Evolutionary conservation across 2,329 filamentous ascomycete genomes (phyloP).

Genomic region (Dendrostoma leiphaemia): DNA sequence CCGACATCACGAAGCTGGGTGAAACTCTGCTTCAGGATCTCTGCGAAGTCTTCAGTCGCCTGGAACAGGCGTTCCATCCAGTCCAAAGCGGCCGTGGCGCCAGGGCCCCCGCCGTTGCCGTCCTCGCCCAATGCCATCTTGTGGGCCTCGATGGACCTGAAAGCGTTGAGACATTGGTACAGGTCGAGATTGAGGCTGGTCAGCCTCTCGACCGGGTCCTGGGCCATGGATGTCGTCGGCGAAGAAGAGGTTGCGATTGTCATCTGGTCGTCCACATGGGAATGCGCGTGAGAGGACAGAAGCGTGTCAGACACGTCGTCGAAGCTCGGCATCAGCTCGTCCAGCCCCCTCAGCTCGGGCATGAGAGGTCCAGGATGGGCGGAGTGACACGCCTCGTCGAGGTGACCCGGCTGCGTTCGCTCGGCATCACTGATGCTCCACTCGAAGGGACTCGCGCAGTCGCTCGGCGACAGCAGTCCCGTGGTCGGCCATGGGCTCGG

Average conservation of each 20-base stretch:
- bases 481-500: neutral
- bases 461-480: neutral
- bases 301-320: neutral
- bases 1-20: too few relatives aligned
- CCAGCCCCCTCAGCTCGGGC: neutral
- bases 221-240: neutral
- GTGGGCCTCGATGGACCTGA: neutral
- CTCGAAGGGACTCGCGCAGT: neutral
- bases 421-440: neutral
- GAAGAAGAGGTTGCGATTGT: too few relatives aligned
- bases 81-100: neutral
- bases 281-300: neutral
- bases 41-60: neutral
- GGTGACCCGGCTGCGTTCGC: neutral
- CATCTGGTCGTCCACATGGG: neutral
- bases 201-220: constrained; percentile 1
- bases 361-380: neutral
- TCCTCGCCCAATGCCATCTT: too few relatives aligned
- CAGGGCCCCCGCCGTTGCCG: neutral
- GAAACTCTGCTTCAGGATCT: neutral
- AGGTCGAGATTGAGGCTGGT: constrained; percentile 1
- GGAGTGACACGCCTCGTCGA: neutral
- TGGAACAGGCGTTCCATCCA: constrained; percentile 3
- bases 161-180: constrained; percentile 1
- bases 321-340: neutral